phyloP scores from a whole-genome alignment of 129 eudicot species.

The Chrysanthemum seticuspe region DNA sequence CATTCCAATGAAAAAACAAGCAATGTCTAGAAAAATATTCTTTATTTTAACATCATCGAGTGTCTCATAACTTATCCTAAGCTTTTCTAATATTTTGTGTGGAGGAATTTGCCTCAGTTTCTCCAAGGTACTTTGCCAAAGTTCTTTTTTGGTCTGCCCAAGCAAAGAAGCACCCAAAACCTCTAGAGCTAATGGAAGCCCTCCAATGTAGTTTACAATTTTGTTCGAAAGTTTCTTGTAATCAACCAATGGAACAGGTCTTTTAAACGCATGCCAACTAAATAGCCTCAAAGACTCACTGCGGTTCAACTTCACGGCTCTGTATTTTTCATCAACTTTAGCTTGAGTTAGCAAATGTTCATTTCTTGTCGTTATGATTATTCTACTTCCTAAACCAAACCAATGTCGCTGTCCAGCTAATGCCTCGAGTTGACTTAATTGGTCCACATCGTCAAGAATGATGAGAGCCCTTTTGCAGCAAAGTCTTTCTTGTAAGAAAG shows the following conservation, averaged over 20 bases:
- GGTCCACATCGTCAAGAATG: constrained; percentile 26
- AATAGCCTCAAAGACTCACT: constrained; percentile 19
- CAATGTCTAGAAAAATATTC: constrained; percentile 34
- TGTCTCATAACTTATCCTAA: constrained; percentile 21
- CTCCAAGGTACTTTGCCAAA: constrained; percentile 26
- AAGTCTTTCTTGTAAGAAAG: constrained; percentile 2
- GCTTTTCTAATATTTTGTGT: constrained; percentile 12
- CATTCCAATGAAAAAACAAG: constrained; percentile 34
- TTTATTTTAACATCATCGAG: constrained; percentile 18
- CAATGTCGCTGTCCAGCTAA: constrained; percentile 14
- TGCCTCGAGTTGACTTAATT: constrained; percentile 10
- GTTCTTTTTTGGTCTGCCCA: constrained; percentile 11
- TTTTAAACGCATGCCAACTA: constrained; percentile 30
- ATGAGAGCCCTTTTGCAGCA: constrained; percentile 25
- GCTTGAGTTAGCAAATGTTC: constrained; percentile 17
- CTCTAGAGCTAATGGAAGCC: constrained; percentile 27
- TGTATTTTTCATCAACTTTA: neutral
- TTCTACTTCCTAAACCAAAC: constrained; percentile 26
- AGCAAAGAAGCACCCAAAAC: constrained; percentile 26
- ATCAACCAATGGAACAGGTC: neutral
- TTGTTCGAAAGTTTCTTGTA: constrained; percentile 2
- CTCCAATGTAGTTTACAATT: constrained; percentile 6
- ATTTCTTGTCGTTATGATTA: constrained; percentile 26
- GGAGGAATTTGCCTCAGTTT: constrained; percentile 8
- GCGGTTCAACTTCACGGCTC: neutral